phyloP scores from a whole-genome alignment of 2,329 filamentous ascomycete species.

The Lithohypha guttulata region DNA sequence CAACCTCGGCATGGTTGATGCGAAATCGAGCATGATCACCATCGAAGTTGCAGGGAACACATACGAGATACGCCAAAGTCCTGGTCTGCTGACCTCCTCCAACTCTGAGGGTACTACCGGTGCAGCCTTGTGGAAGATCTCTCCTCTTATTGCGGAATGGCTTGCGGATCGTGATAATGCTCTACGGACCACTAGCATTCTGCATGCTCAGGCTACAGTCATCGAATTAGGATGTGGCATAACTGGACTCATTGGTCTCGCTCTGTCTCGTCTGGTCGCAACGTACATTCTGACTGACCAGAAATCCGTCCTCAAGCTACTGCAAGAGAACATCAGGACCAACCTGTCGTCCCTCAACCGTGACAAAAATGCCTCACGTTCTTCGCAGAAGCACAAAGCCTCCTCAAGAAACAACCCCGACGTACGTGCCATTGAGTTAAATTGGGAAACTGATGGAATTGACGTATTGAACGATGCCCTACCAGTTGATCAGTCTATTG shows the following conservation, averaged over 20 bases:
- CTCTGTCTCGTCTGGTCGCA: constrained; percentile 49
- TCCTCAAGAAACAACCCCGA: constrained; percentile 9
- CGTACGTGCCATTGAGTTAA: constrained; percentile 42
- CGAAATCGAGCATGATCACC: constrained; percentile 53
- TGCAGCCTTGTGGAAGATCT: constrained; percentile 88
- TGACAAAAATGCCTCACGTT: constrained; percentile 1
- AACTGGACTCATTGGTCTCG: constrained; percentile 64
- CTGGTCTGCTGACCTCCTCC: constrained; percentile 65
- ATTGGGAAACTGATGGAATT: constrained; percentile 62
- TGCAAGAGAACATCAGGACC: constrained; percentile 62
- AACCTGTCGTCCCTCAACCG: constrained; percentile 20
- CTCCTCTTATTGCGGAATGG: constrained; percentile 73
- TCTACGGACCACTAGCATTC: constrained; percentile 46
- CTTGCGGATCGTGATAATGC: constrained; percentile 53
- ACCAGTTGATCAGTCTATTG: constrained; percentile 36
- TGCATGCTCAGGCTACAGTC: constrained; percentile 47
- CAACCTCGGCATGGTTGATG: constrained; percentile 76
- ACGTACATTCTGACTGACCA: constrained; percentile 77
- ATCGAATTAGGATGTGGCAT: constrained; percentile 86
- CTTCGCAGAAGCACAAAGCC: neutral
- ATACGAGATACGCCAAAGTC: constrained; percentile 71
- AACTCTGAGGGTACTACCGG: constrained; percentile 64
- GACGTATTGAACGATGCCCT: constrained; percentile 29
- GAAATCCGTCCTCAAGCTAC: constrained; percentile 64
- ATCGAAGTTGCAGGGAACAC: constrained; percentile 59